Evolutionary conservation across 148 eudicot genomes (phyloP).

Genomic region (Camellia sinensis): DNA sequence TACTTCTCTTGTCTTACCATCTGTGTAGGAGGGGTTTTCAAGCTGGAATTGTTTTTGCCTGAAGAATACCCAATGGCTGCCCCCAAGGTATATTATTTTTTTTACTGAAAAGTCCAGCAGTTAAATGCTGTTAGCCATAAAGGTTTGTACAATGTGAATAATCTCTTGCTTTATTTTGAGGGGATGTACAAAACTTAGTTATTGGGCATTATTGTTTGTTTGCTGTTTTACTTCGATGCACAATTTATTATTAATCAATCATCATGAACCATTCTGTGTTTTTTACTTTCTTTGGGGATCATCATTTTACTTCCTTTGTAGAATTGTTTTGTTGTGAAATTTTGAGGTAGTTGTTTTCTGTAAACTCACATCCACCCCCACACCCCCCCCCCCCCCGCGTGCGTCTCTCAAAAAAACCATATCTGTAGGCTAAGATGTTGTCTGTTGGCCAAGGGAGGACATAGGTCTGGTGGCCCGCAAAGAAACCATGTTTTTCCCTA

Average conservation of each 20-base stretch:
- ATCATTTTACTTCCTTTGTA: no score
- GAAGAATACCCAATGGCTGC: slow-evolving; percentile 99
- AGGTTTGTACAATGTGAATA: background rate
- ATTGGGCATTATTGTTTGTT: background rate
- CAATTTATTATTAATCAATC: background rate
- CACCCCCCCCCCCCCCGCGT: no score
- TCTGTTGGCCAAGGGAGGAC: no score
- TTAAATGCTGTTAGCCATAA: background rate
- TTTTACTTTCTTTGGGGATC: background rate
- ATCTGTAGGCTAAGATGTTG: no score
- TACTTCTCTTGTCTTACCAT: slow-evolving; percentile 11
- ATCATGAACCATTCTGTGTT: background rate
- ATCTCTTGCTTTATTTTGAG: background rate
- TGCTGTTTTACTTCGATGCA: slow-evolving; percentile 4
- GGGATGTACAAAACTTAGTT: background rate
- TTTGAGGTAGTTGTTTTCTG: no score
- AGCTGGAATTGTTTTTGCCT: slow-evolving; percentile 92
- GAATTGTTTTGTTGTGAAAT: no score
- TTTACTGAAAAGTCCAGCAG: background rate
- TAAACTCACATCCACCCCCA: no score
- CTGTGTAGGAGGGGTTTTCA: slow-evolving; percentile 87
- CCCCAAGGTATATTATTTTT: slow-evolving; percentile 62
- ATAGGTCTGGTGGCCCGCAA: no score
- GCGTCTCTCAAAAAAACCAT: no score
- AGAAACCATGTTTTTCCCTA: no score